Percentiles rank a stretch among this genome's conserved stretches.
These are phyloP conservation scores for Linnemannia hyalina DNA, from an alignment of 192 early-diverging fungal genomes.

Conservation along the genomic window DNA sequence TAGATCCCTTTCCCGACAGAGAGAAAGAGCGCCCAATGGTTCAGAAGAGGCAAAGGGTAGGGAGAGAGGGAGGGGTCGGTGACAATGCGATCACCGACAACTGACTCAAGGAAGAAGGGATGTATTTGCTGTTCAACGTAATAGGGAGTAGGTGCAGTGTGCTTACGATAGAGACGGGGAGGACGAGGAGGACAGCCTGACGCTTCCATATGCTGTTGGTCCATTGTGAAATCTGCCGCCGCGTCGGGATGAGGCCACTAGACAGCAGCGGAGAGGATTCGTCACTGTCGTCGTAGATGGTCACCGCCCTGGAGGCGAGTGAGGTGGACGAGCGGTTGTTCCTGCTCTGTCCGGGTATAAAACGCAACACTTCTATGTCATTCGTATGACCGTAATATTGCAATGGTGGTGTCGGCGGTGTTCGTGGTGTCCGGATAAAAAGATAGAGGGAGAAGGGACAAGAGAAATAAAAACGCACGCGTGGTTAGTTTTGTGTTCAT, in stretches of 20 bases:
- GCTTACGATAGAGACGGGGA: constrained; percentile 53
- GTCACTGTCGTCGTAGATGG: constrained; percentile 54
- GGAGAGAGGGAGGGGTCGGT: background rate
- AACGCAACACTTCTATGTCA: constrained; percentile 35
- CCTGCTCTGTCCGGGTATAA: constrained; percentile 37
- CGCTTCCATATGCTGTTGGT: constrained; percentile 56
- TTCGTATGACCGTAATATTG: background rate
- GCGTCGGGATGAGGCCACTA: constrained; percentile 46
- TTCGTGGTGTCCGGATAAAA: background rate
- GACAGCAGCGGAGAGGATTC: constrained; percentile 37
- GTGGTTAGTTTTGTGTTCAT: background rate
- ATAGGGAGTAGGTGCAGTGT: background rate
- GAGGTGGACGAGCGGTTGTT: constrained; percentile 54
- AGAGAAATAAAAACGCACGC: background rate
- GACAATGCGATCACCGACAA: background rate
- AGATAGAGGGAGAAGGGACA: background rate
- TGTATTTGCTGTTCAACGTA: background rate
- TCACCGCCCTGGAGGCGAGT: constrained; percentile 51
- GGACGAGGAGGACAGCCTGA: constrained; percentile 43
- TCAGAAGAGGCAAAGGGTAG: background rate
- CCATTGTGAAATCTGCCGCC: constrained; percentile 52
- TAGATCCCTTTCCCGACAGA: constrained; percentile 7
- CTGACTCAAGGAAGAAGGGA: background rate
- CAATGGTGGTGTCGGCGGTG: background rate
- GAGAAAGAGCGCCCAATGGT: background rate